Conservation (phyloP, 1,284 basidiomycete species). For the Microbotryum scabiosae region DNA sequence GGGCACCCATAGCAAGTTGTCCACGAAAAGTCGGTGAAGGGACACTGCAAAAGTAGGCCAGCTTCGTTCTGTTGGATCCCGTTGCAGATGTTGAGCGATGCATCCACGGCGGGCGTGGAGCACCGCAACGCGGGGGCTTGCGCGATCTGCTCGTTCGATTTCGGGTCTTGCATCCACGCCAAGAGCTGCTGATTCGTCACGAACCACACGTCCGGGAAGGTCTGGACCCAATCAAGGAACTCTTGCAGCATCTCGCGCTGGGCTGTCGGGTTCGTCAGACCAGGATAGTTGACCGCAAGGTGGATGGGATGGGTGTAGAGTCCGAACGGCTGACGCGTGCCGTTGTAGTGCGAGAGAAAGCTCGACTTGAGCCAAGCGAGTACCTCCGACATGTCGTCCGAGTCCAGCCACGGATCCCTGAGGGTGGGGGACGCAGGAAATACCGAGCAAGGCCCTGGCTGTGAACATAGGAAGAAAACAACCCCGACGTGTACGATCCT, state of each 20-base stretch:
- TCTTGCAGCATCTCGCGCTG: slow-evolving; percentile 35
- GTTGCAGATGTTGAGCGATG: slow-evolving; percentile 57
- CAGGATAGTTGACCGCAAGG: slow-evolving; percentile 49
- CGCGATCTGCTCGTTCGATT: slow-evolving; percentile 49
- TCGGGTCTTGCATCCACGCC: slow-evolving; percentile 64
- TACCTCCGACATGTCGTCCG: slow-evolving; percentile 50
- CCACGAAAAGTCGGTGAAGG: slow-evolving; percentile 65
- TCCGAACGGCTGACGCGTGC: slow-evolving; percentile 68
- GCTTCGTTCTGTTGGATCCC: slow-evolving; percentile 57
- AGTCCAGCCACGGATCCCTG: slow-evolving; percentile 72
- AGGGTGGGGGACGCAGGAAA: slow-evolving; percentile 33
- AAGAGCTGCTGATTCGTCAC: slow-evolving; percentile 51
- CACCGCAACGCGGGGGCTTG: slow-evolving; percentile 52
- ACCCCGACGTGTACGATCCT: too few species aligned
- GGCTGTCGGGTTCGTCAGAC: slow-evolving; percentile 16
- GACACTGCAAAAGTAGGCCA: slow-evolving; percentile 53
- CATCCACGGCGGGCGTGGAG: slow-evolving; percentile 52
- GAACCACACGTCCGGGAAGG: slow-evolving; percentile 52
- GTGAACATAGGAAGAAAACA: slow-evolving; percentile 42
- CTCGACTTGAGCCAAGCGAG: slow-evolving; percentile 65
- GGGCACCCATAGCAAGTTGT: slow-evolving; percentile 63
- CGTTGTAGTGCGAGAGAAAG: slow-evolving; percentile 61
- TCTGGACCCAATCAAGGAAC: slow-evolving; percentile 67
- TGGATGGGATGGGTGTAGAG: slow-evolving; percentile 76
- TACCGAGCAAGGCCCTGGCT: too few species aligned